Base-by-base conservation (phyloP, 2,329 filamentous ascomycete genomes). In the Diaporthe longicolla region DNA sequence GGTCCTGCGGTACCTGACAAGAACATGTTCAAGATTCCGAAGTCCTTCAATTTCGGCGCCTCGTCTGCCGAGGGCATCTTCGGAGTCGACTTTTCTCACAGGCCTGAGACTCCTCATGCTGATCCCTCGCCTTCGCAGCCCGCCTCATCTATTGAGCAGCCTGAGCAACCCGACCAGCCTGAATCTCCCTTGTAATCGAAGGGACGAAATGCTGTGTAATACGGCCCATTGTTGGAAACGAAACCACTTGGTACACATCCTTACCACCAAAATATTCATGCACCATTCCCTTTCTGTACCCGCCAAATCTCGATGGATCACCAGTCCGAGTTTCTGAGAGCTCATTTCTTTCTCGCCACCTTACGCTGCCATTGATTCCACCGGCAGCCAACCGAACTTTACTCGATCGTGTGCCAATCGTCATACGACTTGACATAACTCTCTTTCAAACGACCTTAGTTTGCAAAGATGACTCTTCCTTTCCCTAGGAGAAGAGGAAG, bases 381-480 rank as follows among this genome's bases (percentile, higher is more conserved):
- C 40, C 40, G 26, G 40, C 40, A 65, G 59, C 59, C 13, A 19
- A 32, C 21, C 15, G 13, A 48, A n/a, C 19, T 4, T 48, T 32
- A 43, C 59, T 65, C 32, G 26, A 40, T 48, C 59, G 40, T 65
- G 26, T 48, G 24, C 10, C 26, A 65, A 65, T 58, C 32, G 35
- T 24, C 40, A 65, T 48, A 48, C 59, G 59, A 13, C 40, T 32
- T 65, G 59, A 65, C 13, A 48, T 48, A 26, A n/a, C 10, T 65
- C 59, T 48, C 59, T 65, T 65, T 48, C 59, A 48, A 32, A 21
- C 13, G 15, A 48, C 13, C 6, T 17, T 11, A 17, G 11, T 17
- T 65, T 48, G 59, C 9, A 48, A 58, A 65, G 59, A 65, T 65
- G 59, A 65, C 29, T 43, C 40, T 15, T 13, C 40, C 45, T 13